Base-by-base conservation (phyloP, 129 eudicot species). In the Helianthus annuus region DNA sequence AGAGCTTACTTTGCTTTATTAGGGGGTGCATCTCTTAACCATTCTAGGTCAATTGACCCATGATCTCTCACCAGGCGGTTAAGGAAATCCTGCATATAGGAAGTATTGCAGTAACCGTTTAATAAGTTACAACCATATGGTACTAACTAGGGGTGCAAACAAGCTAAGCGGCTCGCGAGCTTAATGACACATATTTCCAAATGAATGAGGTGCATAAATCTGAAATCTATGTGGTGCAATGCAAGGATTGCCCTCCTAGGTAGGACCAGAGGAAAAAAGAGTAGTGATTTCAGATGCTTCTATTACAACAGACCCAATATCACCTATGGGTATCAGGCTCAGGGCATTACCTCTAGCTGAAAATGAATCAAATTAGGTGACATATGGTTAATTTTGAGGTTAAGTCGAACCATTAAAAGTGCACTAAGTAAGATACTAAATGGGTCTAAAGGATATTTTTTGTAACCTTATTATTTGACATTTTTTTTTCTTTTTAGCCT, bases 241-340 rank as follows among this genome's bases (percentile, higher is more conserved):
- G 96, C 97, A 70, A 88, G 99, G 76, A 90, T 90, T 77, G 83
- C 97, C 51, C 91, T 94, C 45, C 99, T 97, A 57, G n/a, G n/a
- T n/a, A n/a, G 96, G 89, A 14, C 96, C 96, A 70, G 91, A 94
- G 78, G 99, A 88, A 71, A 94, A 69, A 69, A 48, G 83, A 70
- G 80, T 87, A 5, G 85, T 87, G 54, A 51, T 49, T 72, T 78
- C 95, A 69, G 55, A 80, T 66, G 80, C 56, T 46, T 79, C 88
- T 7, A 1, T 42, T 27, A 63, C 80, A 68, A 45, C 74, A 29
- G 53, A 77, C 36, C 58, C 48, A 71, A 65, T 48, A 62, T 83
- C 89, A 64, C 48, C 66, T 10, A 65, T 48, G 24, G 29, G 11
- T 13, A 39, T 76, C 53, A 80, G 56, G 71, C 87, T 84, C 15